These are phyloP conservation scores for Colletotrichum sp. DNA, from an alignment of 2,329 filamentous ascomycete genomes.

Conservation along the genomic window DNA sequence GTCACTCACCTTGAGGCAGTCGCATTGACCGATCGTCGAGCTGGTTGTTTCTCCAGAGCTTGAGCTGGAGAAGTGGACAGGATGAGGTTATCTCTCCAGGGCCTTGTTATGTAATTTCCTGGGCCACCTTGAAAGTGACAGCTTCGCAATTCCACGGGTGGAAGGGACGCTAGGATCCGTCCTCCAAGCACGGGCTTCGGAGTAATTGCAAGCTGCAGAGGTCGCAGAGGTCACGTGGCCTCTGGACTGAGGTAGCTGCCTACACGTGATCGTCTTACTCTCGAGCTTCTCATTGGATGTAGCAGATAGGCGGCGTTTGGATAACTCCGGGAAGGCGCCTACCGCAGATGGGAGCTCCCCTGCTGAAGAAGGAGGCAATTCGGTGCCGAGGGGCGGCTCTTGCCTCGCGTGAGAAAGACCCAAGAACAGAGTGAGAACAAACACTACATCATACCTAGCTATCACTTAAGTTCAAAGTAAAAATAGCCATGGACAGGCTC, in stretches of 20 bases:
- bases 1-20: background rate
- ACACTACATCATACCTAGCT: background rate
- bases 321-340: background rate
- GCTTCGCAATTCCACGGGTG: slow-evolving; percentile 4
- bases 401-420: background rate
- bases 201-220: background rate
- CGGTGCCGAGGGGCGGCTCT: background rate
- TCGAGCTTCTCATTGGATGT: background rate
- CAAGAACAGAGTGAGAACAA: background rate
- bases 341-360: background rate
- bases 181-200: background rate
- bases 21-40: background rate
- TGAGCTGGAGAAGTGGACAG: background rate
- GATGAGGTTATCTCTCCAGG: slow-evolving; percentile 14
- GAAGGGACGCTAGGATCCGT: background rate
- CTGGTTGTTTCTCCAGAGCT: background rate
- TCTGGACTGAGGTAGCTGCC: background rate
- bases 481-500: background rate
- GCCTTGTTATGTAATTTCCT: slow-evolving; percentile 16
- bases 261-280: background rate
- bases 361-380: background rate
- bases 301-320: background rate
- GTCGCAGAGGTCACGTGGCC: background rate
- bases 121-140: slow-evolving; percentile 15
- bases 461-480: background rate